phyloP scores from a whole-genome alignment of 768 basidiomycete genomes.

The Tricholoma hemisulphureum region DNA sequence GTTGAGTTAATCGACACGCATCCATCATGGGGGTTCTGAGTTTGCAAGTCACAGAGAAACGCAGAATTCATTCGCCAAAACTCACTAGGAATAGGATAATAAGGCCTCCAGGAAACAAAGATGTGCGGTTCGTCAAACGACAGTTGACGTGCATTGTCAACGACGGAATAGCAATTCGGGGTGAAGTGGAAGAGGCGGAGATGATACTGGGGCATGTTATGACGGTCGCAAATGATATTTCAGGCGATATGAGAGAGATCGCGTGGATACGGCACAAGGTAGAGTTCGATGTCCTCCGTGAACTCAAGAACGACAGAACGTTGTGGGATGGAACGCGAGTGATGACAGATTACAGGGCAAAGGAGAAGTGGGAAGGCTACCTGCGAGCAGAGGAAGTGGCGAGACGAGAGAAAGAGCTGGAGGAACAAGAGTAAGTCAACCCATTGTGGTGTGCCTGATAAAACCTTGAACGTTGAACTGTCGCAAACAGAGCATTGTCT shows the following conservation, averaged over 20 bases:
- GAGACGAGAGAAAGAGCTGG: not conserved
- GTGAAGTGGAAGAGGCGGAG: conserved; percentile 17
- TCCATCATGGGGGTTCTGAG: not conserved
- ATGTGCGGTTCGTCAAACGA: conserved; percentile 18
- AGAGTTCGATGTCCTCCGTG: conserved; percentile 13
- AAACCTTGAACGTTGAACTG: too few species aligned
- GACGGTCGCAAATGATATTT: conserved; percentile 1
- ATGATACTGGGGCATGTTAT: conserved; percentile 11
- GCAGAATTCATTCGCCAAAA: not conserved
- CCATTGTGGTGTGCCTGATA: too few species aligned
- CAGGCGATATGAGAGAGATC: conserved; percentile 13
- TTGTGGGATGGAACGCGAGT: conserved; percentile 30
- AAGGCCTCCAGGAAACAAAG: conserved; percentile 14
- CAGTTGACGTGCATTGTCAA: conserved; percentile 15
- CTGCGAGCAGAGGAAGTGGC: not conserved
- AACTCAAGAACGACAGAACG: conserved; percentile 23
- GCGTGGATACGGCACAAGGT: conserved; percentile 14
- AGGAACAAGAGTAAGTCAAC: too few species aligned
- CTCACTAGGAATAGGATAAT: not conserved
- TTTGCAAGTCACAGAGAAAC: not conserved
- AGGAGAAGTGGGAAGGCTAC: conserved; percentile 12
- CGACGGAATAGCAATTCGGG: conserved; percentile 7
- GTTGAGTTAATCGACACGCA: not conserved
- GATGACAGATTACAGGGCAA: conserved; percentile 14
- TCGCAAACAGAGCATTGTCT: not conserved